Percentiles rank a stretch among this genome's conserved stretches.
Conservation (phyloP, 106 monocot genomes). For the Phalaenopsis aphrodite region DNA sequence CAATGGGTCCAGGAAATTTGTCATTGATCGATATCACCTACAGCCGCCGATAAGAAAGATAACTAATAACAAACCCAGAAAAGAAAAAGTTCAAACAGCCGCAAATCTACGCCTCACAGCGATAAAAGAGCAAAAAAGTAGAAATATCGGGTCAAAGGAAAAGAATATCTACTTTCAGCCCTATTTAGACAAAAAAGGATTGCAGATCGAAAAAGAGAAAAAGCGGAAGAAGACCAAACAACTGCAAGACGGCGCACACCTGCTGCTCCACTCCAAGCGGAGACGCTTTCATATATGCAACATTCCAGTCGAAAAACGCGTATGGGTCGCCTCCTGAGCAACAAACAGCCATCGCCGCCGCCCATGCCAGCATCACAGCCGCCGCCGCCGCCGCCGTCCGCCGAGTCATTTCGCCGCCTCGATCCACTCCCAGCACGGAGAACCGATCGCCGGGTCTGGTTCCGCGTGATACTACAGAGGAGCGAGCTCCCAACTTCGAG, state of each 20-base stretch:
- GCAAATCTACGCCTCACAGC: neutral
- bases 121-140: neutral
- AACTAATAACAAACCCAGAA: neutral
- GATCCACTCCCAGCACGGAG: neutral
- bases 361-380: neutral
- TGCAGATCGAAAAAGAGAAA: neutral
- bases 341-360: neutral
- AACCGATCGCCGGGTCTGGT: no score
- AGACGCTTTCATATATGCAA: neutral
- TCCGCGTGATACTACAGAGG: neutral
- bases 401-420: neutral
- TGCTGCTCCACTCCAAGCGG: conserved; percentile 6
- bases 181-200: neutral
- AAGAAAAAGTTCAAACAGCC: neutral
- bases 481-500: neutral
- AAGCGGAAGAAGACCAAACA: neutral
- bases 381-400: neutral
- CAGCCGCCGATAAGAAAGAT: neutral
- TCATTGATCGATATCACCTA: conserved; percentile 76
- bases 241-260: neutral
- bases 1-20: conserved; percentile 72
- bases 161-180: neutral
- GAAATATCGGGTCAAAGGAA: neutral
- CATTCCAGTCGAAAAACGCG: conserved; percentile 5
- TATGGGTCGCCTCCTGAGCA: neutral